Base-by-base conservation (phyloP, 2,329 filamentous ascomycete species). In the Xylaria digitata region DNA sequence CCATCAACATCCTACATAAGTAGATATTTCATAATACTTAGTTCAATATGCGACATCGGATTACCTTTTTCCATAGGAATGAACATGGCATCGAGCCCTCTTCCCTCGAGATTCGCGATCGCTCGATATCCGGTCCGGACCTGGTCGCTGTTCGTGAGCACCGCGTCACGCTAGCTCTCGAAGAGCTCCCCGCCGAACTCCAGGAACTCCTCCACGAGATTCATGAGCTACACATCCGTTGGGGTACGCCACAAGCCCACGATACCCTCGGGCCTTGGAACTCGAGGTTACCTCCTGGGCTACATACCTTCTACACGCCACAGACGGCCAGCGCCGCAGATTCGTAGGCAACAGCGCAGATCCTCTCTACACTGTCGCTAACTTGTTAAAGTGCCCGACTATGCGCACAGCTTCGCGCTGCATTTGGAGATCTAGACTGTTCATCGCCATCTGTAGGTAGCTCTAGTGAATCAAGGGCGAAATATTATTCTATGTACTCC, bases 281-380 rank as follows among this genome's bases (percentile, higher is more conserved):
- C 49, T 93, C 93, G 58, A 87, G 92, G 65, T 79, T 94, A 15
- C 89, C 93, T 1, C 90, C 94, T 0, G 95, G 95, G 2, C 81
- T 98, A 23, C 94, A 97, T 81, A 82, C 94, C 30, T 92, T 92
- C 73, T 94, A 90, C 76, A 92, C 90, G 0, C 91, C 91, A 0
- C 76, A 73, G 8, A 70, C 69, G 52, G 71, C 70, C 32, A 70
- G 76, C 21, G 73, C 71, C 73, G 77, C 69, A 64, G 75, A 69
- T 23, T 63, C 57, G 55, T 66, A 63, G 42, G 67, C 50, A 68
- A 59, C 58, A 63, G 32, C 13, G 17, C 8, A 56, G 17, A 49
- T 32, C 37, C 5, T 49, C 13, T 42, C 13, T 37, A 46, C 19
- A 26, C 43, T 11, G 19, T 55, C 15, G 59, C 65, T 72, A 23